Evolutionary conservation across 345 rosid genomes (phyloP).

Genomic region (Melaleuca alternifolia): DNA sequence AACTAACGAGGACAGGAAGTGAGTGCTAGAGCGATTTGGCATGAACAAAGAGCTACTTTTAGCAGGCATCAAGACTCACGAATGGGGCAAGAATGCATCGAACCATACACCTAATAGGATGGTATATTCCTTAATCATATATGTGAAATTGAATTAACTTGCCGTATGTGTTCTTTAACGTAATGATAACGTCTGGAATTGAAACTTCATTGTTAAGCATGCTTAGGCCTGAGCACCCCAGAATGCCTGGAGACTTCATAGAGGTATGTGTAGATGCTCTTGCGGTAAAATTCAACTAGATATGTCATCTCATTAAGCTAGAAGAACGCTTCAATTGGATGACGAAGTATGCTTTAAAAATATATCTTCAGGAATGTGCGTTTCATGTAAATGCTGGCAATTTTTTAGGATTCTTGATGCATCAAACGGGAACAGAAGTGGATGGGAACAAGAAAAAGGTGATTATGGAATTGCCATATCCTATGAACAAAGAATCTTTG

Average conservation of each 20-base stretch:
- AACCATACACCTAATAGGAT: fast-evolving
- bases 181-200: background rate
- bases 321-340: background rate
- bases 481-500: too few relatives aligned
- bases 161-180: background rate
- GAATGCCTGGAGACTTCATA: background rate
- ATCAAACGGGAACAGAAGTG: background rate
- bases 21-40: too few relatives aligned
- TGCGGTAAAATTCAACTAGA: background rate
- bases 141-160: background rate
- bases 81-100: background rate
- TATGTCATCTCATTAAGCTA: background rate
- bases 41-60: too few relatives aligned
- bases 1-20: too few relatives aligned
- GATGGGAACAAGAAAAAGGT: background rate
- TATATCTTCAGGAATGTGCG: background rate
- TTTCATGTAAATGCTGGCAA: background rate
- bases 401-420: background rate
- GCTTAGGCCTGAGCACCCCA: fast-evolving
- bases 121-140: too few relatives aligned
- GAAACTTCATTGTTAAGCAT: background rate
- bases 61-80: background rate
- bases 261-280: background rate
- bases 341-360: background rate
- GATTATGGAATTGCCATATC: too few relatives aligned